Conservation (phyloP, 2,329 filamentous ascomycete genomes). For the Pseudogymnoascus sp. region DNA sequence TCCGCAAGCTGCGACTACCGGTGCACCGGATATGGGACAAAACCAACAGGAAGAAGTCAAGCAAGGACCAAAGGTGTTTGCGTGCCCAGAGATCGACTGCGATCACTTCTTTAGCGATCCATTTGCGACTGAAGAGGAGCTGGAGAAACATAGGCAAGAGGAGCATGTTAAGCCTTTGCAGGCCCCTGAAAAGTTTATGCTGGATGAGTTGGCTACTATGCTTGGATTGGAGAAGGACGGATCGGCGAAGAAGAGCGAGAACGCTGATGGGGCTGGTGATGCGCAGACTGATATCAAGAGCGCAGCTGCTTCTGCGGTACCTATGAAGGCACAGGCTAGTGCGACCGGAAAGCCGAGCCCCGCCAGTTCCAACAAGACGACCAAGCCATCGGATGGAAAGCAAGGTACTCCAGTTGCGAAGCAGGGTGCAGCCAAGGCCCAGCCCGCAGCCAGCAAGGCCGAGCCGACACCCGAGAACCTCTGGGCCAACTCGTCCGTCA, state of each 20-base stretch:
- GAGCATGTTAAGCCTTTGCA: slow-evolving; percentile 50
- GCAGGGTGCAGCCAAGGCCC: slow-evolving; percentile 21
- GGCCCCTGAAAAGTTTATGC: slow-evolving; percentile 45
- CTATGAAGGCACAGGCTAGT: slow-evolving; percentile 45
- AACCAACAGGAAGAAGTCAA: slow-evolving; percentile 25
- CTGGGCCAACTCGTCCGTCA: slow-evolving; percentile 42
- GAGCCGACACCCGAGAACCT: slow-evolving; percentile 21
- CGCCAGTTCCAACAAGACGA: slow-evolving; percentile 28
- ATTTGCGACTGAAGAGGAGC: slow-evolving; percentile 47
- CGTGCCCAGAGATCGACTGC: slow-evolving; percentile 48
- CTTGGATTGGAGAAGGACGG: slow-evolving; percentile 48
- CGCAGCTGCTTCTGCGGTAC: slow-evolving; percentile 31
- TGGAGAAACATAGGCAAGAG: slow-evolving; percentile 46
- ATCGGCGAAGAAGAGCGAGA: slow-evolving; percentile 16
- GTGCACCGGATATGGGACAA: slow-evolving; percentile 28
- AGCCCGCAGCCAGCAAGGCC: slow-evolving; percentile 22
- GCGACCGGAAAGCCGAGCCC: slow-evolving; percentile 26
- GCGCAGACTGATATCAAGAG: slow-evolving; percentile 37
- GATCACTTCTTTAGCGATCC: slow-evolving; percentile 39
- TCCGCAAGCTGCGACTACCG: slow-evolving; percentile 36
- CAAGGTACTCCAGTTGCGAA: slow-evolving; percentile 22
- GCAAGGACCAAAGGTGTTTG: slow-evolving; percentile 35
- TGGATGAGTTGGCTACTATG: slow-evolving; percentile 40
- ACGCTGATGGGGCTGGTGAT: slow-evolving; percentile 18
- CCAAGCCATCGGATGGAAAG: slow-evolving; percentile 15